phyloP scores from a whole-genome alignment of 2,329 filamentous ascomycete genomes.

The Epichloe coenophiala region DNA sequence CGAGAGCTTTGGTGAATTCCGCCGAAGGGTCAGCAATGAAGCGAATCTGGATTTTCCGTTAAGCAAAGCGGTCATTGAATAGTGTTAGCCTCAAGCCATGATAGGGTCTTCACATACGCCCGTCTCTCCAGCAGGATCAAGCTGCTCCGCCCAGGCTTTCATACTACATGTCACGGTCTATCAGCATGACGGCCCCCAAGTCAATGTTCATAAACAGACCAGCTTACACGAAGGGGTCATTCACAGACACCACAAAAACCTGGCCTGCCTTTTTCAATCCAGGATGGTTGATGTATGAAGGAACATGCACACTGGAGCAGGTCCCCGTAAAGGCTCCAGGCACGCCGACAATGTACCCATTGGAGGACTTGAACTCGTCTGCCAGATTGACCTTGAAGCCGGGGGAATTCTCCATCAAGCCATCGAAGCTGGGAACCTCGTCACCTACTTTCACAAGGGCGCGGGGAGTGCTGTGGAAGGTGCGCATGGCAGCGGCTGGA shows the following conservation, averaged over 20 bases:
- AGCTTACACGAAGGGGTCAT: slow-evolving; percentile 84
- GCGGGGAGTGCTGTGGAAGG: slow-evolving; percentile 52
- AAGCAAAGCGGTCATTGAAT: not conserved
- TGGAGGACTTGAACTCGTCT: slow-evolving; percentile 55
- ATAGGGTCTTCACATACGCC: slow-evolving; percentile 47
- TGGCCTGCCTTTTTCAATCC: slow-evolving; percentile 67
- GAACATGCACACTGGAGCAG: slow-evolving; percentile 57
- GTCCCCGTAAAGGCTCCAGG: slow-evolving; percentile 59
- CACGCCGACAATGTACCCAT: slow-evolving; percentile 74
- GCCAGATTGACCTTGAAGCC: slow-evolving; percentile 84
- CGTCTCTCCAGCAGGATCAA: slow-evolving; percentile 62
- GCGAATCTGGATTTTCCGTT: slow-evolving; percentile 47
- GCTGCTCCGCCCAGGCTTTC: slow-evolving; percentile 71
- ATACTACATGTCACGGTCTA: slow-evolving; percentile 41
- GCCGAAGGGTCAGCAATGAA: slow-evolving; percentile 76
- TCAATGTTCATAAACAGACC: too few species aligned
- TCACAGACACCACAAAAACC: slow-evolving; percentile 84
- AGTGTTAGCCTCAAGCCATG: not conserved
- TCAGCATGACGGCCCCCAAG: not conserved
- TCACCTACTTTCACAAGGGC: slow-evolving; percentile 66
- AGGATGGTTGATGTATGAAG: slow-evolving; percentile 71
- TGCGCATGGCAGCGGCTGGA: slow-evolving; percentile 17
- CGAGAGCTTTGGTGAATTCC: slow-evolving; percentile 69
- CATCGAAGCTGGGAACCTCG: slow-evolving; percentile 60
- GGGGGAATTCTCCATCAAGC: slow-evolving; percentile 75